Percentiles rank a stretch among this genome's conserved stretches.
These are phyloP conservation scores for Penicillium sp. DNA, from an alignment of 2,329 filamentous ascomycete species.

Conservation along the genomic window DNA sequence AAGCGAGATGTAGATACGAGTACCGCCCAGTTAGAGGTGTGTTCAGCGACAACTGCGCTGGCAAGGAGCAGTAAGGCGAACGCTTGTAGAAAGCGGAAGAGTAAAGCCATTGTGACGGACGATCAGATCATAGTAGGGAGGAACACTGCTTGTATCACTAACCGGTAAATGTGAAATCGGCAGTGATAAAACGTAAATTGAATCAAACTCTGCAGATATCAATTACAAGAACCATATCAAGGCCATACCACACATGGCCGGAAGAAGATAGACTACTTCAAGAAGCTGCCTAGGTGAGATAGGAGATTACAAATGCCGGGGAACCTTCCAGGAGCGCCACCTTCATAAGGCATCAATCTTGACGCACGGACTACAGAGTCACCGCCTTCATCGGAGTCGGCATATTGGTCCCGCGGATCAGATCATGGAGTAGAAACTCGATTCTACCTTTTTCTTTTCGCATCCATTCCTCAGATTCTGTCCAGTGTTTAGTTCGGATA, in stretches of 20 bases:
- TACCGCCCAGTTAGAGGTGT: slow-evolving; percentile 99
- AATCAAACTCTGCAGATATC: background rate
- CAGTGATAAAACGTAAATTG: background rate
- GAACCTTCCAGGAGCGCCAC: background rate
- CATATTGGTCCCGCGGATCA: slow-evolving; percentile 24
- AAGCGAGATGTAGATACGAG: slow-evolving; percentile 98
- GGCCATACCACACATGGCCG: background rate
- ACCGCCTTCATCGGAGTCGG: slow-evolving; percentile 27
- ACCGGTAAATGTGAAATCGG: background rate
- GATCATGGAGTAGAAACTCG: slow-evolving; percentile 16
- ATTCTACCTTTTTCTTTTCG: slow-evolving; percentile 15
- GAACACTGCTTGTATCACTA: slow-evolving; percentile 3
- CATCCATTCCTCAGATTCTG: slow-evolving; percentile 1
- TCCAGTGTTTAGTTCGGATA: slow-evolving; percentile 1
- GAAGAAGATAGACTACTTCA: background rate
- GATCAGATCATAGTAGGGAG: slow-evolving; percentile 16
- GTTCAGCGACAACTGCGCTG: slow-evolving; percentile 42
- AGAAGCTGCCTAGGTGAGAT: background rate
- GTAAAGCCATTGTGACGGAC: slow-evolving; percentile 27
- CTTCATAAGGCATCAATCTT: background rate
- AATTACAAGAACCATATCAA: background rate
- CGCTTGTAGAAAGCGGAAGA: slow-evolving; percentile 25
- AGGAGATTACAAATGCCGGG: slow-evolving; percentile 8
- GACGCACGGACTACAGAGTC: slow-evolving; percentile 3
- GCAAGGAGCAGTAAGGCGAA: slow-evolving; percentile 27